These are phyloP conservation scores for Brasilioporus rufonigricans DNA, from an alignment of 768 basidiomycete species.

Conservation along the genomic window DNA sequence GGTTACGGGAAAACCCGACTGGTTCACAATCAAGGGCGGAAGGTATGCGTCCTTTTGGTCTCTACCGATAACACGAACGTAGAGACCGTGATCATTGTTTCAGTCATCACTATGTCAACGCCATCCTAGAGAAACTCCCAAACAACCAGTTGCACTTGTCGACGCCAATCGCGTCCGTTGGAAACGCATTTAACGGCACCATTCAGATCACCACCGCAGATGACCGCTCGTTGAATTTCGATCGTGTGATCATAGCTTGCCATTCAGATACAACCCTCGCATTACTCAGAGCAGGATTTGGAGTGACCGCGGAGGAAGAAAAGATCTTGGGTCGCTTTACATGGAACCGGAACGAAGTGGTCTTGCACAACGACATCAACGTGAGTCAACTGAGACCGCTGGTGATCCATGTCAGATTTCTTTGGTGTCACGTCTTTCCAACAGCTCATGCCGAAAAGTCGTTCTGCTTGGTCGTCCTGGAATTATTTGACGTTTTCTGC, in stretches of 20 bases:
- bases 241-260: constrained; percentile 72
- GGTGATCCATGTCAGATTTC: too few relatives aligned
- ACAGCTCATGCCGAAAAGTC: too few relatives aligned
- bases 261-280: constrained; percentile 64
- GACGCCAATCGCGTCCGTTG: constrained; percentile 50
- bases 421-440: too few relatives aligned
- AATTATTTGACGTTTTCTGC: too few relatives aligned
- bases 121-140: constrained; percentile 56
- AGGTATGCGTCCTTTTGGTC: constrained; percentile 43
- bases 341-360: too few relatives aligned
- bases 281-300: constrained; percentile 41
- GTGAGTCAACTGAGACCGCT: constrained; percentile 39
- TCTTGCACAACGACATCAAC: too few relatives aligned
- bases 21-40: constrained; percentile 72
- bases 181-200: constrained; percentile 21
- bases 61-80: not conserved
- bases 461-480: too few relatives aligned
- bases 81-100: not conserved
- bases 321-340: constrained; percentile 53
- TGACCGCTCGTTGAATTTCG: constrained; percentile 49
- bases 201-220: constrained; percentile 47
- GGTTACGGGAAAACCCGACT: constrained; percentile 64
- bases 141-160: constrained; percentile 54
- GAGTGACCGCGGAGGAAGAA: constrained; percentile 50
- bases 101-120: constrained; percentile 66